Base-by-base conservation (phyloP, 139 green algal species). In the Coccomyxa sp. region DNA sequence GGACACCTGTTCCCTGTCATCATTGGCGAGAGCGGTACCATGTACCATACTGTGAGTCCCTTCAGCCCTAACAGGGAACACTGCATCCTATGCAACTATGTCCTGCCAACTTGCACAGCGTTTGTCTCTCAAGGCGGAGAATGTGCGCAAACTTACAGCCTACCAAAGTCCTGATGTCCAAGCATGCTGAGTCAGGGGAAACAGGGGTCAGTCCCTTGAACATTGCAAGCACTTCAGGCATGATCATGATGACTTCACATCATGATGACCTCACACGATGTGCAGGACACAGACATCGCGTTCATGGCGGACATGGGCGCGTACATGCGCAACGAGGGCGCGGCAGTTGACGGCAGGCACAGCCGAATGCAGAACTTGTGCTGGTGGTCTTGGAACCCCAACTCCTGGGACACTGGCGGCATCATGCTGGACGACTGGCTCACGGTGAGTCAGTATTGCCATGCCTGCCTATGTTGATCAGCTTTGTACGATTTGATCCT, bases 341-440 rank as follows among this genome's bases (percentile, higher is more conserved):
- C 12, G 29, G 64, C 64, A 6, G n/a, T 37, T 6, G 64, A 71
- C n/a, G 64, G 64, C 24, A 2, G 33, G 64, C 64, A 71, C 5
- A 29, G 24, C 2, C 64, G 24, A 22, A 71, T 50, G 44, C 22
- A 35, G 7, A 24, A 44, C 79, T 71, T 75, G 10, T 55, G 78
- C 70, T 87, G 75, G 68, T 89, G 81, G 76, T 80, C 55, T 79
- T 89, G 76, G 76, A 88, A 90, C 55, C 83, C 86, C 70, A 90
- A 90, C 81, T 81, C 55, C 44, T 73, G 79, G 1, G 74, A 80
- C 41, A 83, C 79, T 2, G 74, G 79, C 41, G 79, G 74, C n/a
- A 37, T 83, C 27, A 27, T 79, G 29, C 18, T 58, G 7, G 75
- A 75, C 16, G 39, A 31, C 4, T 64, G 38, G 27, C 33, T 24